Conservation (phyloP, 495 filamentous ascomycete genomes). For the Trypethelium eluteriae region DNA sequence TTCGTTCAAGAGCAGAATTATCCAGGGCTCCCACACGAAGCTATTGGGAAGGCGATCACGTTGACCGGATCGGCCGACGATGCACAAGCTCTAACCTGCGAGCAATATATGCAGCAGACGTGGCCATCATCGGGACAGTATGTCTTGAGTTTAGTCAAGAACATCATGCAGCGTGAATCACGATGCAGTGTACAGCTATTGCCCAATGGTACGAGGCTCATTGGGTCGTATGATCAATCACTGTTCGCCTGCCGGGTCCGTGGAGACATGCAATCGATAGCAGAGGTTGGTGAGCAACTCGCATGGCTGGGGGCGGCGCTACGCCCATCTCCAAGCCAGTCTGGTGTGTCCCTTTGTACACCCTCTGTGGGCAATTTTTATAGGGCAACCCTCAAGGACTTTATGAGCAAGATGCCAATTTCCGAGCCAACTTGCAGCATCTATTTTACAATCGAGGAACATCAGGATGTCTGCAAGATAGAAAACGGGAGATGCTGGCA, state of each 20-base stretch:
- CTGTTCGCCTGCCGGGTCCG: neutral
- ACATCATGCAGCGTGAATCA: neutral
- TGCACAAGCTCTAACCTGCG: slow-evolving; percentile 32
- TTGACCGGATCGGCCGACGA: slow-evolving; percentile 27
- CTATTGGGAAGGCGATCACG: slow-evolving; percentile 28
- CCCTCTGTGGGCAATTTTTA: neutral
- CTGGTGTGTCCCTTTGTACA: slow-evolving; percentile 12
- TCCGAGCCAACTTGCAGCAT: neutral
- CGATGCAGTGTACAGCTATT: neutral
- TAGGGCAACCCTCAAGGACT: no score
- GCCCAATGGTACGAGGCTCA: neutral
- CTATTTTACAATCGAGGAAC: neutral
- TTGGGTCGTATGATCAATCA: neutral
- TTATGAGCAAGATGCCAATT: neutral
- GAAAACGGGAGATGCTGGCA: slow-evolving; percentile 36
- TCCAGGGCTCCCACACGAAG: slow-evolving; percentile 17
- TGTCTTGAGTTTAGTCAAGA: slow-evolving; percentile 17
- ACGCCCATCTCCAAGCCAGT: slow-evolving; percentile 14
- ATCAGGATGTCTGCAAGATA: neutral
- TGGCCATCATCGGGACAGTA: slow-evolving; percentile 32
- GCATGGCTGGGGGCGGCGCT: slow-evolving; percentile 17
- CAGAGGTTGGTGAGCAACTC: slow-evolving; percentile 9
- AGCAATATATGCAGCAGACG: slow-evolving; percentile 30
- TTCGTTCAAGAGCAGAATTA: slow-evolving; percentile 31
- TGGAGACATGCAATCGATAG: neutral